phyloP scores from a whole-genome alignment of 2,329 filamentous ascomycete genomes.

The Penicillium olsonii region DNA sequence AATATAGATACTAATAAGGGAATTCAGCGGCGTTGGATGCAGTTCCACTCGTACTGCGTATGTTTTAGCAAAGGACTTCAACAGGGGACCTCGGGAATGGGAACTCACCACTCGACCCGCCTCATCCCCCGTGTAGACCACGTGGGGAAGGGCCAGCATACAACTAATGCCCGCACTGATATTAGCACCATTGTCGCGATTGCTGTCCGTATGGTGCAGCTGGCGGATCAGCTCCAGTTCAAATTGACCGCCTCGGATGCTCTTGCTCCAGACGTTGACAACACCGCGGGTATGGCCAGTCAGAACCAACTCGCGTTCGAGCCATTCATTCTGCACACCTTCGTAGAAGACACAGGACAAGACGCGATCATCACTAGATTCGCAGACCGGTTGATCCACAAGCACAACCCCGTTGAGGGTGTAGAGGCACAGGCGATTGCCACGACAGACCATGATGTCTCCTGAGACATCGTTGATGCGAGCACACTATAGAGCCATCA shows the following conservation, averaged over 20 bases:
- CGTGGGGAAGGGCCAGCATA: conserved; percentile 77
- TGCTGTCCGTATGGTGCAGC: conserved; percentile 75
- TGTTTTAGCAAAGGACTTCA: conserved; percentile 19
- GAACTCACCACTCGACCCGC: conserved; percentile 78
- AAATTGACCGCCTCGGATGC: conserved; percentile 66
- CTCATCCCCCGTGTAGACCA: conserved; percentile 92
- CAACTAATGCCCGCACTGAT: conserved; percentile 74
- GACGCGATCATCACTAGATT: conserved; percentile 71
- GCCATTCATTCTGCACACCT: conserved; percentile 85
- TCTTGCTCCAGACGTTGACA: conserved; percentile 71
- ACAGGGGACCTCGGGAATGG: not conserved
- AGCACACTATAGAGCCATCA: conserved; percentile 65
- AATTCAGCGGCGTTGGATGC: conserved; percentile 51
- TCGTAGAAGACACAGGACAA: conserved; percentile 90
- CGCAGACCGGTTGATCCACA: conserved; percentile 78
- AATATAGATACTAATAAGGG: not conserved
- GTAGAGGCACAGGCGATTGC: conserved; percentile 73
- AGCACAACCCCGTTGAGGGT: conserved; percentile 85
- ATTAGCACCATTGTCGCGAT: conserved; percentile 60
- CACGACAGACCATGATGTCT: conserved; percentile 82
- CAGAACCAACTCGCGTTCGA: conserved; percentile 81
- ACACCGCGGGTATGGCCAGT: conserved; percentile 83
- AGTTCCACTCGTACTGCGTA: conserved; percentile 59
- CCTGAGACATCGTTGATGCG: conserved; percentile 88
- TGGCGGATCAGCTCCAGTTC: conserved; percentile 75